phyloP scores from a whole-genome alignment of 2,329 filamentous ascomycete species.

The Colletotrichum eleusines region DNA sequence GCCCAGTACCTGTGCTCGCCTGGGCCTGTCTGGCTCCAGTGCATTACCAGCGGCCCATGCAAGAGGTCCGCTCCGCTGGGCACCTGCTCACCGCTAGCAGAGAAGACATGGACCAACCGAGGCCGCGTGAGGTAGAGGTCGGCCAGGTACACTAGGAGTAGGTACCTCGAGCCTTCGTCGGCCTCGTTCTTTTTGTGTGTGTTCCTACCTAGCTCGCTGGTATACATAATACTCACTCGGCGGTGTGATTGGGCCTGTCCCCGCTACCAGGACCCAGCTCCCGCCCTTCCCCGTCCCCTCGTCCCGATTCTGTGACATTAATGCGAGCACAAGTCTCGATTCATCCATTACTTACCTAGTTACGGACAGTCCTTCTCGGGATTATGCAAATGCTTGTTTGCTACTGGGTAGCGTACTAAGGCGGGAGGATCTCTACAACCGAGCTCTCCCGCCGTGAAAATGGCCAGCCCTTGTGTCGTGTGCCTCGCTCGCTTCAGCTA shows the following conservation, averaged over 20 bases:
- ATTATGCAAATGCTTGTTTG: slow-evolving; percentile 21
- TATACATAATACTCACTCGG: slow-evolving; percentile 14
- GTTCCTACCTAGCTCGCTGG: slow-evolving; percentile 15
- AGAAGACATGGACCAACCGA: slow-evolving; percentile 9
- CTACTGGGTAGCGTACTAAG: not conserved
- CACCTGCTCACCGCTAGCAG: slow-evolving; percentile 39
- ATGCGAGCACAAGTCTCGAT: slow-evolving; percentile 32
- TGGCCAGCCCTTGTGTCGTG: not conserved
- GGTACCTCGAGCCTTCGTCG: slow-evolving; percentile 6
- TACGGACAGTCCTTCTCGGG: slow-evolving; percentile 1
- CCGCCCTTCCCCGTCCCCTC: slow-evolving; percentile 35
- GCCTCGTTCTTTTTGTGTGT: slow-evolving; percentile 10
- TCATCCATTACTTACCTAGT: slow-evolving; percentile 9
- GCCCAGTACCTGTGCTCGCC: slow-evolving; percentile 31
- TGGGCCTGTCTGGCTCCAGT: slow-evolving; percentile 37
- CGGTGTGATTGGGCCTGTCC: slow-evolving; percentile 37
- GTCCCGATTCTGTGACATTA: slow-evolving; percentile 36
- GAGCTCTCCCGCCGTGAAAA: not conserved
- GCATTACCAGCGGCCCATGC: slow-evolving; percentile 29
- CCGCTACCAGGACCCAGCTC: slow-evolving; percentile 32
- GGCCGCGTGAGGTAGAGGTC: slow-evolving; percentile 9
- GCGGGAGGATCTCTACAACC: not conserved
- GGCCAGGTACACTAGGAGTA: not conserved
- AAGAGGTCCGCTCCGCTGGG: slow-evolving; percentile 37
- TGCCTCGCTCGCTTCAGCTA: too few species aligned